phyloP scores from a whole-genome alignment of 352 stramenopile species.

The Globisporangium cystogenes region DNA sequence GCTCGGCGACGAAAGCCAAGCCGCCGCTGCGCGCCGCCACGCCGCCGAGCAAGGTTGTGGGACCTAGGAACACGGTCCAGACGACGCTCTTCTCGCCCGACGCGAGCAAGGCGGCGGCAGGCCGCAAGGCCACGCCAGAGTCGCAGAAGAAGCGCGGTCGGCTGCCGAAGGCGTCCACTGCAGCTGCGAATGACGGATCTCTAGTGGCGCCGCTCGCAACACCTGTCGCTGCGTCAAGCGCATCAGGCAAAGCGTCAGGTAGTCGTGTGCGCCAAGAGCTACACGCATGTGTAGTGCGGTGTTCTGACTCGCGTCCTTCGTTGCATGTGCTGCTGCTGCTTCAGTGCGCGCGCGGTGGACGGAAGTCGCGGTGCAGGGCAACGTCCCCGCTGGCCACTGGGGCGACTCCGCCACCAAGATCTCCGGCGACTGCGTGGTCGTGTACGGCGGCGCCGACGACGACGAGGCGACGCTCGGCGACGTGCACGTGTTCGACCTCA shows the following conservation, averaged over 20 bases:
- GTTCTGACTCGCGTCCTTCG: neutral
- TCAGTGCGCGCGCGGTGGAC: conserved; percentile 28
- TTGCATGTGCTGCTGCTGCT: neutral
- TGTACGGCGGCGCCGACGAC: conserved; percentile 91
- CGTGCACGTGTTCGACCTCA: conserved; percentile 83
- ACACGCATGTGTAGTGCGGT: neutral
- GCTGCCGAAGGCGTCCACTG: conserved; percentile 13
- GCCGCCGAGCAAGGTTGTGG: conserved; percentile 8
- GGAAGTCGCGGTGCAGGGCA: conserved; percentile 29
- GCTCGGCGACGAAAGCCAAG: conserved; percentile 2
- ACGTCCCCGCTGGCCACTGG: conserved; percentile 64
- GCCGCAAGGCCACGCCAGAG: conserved; percentile 27
- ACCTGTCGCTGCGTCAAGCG: conserved; percentile 5
- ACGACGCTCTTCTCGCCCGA: conserved; percentile 47
- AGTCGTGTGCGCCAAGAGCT: neutral
- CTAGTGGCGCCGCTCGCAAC: neutral
- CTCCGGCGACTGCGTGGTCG: conserved; percentile 75
- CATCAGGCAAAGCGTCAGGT: conserved; percentile 19
- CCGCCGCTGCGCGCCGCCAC: neutral
- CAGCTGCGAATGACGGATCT: neutral
- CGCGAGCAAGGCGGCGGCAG: conserved; percentile 19
- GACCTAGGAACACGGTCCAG: conserved; percentile 15
- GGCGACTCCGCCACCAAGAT: conserved; percentile 89
- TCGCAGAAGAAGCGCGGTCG: conserved; percentile 37
- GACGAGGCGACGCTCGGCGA: conserved; percentile 80